These are phyloP conservation scores for Aegilops longissima DNA, from an alignment of 176 grass and related monocot genomes.

Conservation along the genomic window DNA sequence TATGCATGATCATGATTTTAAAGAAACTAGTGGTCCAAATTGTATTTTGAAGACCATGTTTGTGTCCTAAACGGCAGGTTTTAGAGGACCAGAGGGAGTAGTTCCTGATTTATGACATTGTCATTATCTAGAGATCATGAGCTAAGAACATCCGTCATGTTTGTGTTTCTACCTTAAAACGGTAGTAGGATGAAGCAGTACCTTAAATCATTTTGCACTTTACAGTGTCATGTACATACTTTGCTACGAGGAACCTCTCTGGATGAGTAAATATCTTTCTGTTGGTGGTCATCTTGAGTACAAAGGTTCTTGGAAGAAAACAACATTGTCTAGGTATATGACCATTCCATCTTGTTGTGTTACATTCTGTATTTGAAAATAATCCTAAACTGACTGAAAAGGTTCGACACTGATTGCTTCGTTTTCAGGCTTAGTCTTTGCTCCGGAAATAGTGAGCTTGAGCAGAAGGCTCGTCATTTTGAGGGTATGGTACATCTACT, in stretches of 20 bases:
- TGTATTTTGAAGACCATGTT: background rate
- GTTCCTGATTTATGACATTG: background rate
- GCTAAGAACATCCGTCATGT: background rate
- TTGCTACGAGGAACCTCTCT: slow-evolving; percentile 97
- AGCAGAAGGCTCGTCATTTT: slow-evolving; percentile 61
- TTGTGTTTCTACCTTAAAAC: too few relatives aligned
- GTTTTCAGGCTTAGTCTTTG: slow-evolving; percentile 65
- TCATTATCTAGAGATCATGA: slow-evolving; percentile 6
- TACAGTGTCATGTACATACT: slow-evolving; percentile 92
- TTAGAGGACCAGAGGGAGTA: background rate
- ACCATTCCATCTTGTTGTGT: background rate
- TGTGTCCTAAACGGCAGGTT: background rate
- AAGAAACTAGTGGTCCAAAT: background rate
- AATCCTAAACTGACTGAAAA: background rate
- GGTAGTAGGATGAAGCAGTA: background rate
- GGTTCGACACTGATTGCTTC: slow-evolving; percentile 30
- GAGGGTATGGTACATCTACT: slow-evolving; percentile 59
- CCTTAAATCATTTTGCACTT: slow-evolving; percentile 23
- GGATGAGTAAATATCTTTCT: slow-evolving; percentile 96
- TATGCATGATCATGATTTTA: background rate
- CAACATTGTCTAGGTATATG: slow-evolving; percentile 61
- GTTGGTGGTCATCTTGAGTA: slow-evolving; percentile 76
- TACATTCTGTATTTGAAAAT: background rate
- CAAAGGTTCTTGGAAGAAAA: slow-evolving; percentile 82
- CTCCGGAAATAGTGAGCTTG: slow-evolving; percentile 42